Conservation (phyloP, 139 green algal genomes). For the Ettlia oleoabundans region DNA sequence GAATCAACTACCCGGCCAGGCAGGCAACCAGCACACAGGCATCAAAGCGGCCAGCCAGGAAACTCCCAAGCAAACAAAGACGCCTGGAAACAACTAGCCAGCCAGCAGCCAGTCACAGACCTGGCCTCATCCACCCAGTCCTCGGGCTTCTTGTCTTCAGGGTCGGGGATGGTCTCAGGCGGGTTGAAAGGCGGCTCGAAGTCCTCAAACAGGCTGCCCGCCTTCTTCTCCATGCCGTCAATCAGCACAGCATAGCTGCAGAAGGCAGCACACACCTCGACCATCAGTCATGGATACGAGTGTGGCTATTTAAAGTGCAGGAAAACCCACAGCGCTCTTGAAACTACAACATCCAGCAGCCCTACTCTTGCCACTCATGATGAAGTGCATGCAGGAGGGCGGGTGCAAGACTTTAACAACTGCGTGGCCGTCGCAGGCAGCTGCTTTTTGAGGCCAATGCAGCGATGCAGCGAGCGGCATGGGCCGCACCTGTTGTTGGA, state of each 20-base stretch:
- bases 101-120: constrained; percentile 7
- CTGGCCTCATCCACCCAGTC: constrained; percentile 61
- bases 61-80: background rate
- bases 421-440: too few relatives aligned
- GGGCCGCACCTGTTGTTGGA: constrained; percentile 69
- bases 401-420: too few relatives aligned
- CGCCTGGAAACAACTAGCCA: background rate
- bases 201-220: constrained; percentile 74
- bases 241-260: constrained; percentile 80
- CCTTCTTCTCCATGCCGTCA: constrained; percentile 71
- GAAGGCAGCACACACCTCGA: too few relatives aligned
- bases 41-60: background rate
- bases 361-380: too few relatives aligned
- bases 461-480: background rate
- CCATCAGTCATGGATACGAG: too few relatives aligned
- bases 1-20: background rate
- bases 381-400: too few relatives aligned
- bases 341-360: too few relatives aligned
- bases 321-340: too few relatives aligned
- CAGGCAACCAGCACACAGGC: background rate
- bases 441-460: too few relatives aligned
- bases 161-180: constrained; percentile 82
- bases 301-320: too few relatives aligned
- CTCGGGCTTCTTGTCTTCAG: constrained; percentile 83
- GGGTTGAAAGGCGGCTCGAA: constrained; percentile 83